phyloP scores from a whole-genome alignment of 352 stramenopile genomes.

The Pythium utonaiense region DNA sequence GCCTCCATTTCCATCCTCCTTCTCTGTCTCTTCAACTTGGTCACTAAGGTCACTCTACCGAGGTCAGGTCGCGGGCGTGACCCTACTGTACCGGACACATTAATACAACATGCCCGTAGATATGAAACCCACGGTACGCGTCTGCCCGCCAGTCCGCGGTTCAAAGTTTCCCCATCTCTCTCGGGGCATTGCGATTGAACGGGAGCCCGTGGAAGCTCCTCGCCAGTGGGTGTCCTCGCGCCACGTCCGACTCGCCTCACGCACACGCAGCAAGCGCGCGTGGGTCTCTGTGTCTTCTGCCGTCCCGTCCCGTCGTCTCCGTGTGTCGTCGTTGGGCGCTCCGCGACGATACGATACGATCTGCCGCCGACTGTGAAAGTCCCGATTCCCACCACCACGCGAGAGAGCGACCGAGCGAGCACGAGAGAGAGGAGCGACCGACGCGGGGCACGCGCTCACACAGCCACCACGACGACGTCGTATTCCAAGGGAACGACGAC shows the following conservation, averaged over 20 bases:
- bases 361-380: no score
- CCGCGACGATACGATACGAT: no score
- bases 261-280: no score
- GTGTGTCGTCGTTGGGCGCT: no score
- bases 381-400: no score
- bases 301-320: no score
- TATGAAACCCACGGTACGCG: slow-evolving; percentile 11
- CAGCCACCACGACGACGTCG: slow-evolving; percentile 13
- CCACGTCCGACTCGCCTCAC: background rate
- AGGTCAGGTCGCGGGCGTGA: no score
- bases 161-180: slow-evolving; percentile 4
- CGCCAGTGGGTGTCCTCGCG: background rate
- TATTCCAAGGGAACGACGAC: slow-evolving; percentile 17
- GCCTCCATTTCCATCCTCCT: background rate
- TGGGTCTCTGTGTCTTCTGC: no score
- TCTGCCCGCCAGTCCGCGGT: background rate
- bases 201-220: background rate
- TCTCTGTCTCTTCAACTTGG: slow-evolving; percentile 10
- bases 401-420: no score
- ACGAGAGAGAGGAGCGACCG: no score
- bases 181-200: background rate
- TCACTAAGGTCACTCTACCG: slow-evolving; percentile 18
- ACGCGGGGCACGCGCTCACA: background rate
- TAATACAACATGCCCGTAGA: background rate
- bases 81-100: slow-evolving; percentile 3